A percentile compares a stretch with the other conserved stretches of the same genome.
phyloP scores from a whole-genome alignment of 2,329 filamentous ascomycete genomes.

The Exophiala alcalophila region DNA sequence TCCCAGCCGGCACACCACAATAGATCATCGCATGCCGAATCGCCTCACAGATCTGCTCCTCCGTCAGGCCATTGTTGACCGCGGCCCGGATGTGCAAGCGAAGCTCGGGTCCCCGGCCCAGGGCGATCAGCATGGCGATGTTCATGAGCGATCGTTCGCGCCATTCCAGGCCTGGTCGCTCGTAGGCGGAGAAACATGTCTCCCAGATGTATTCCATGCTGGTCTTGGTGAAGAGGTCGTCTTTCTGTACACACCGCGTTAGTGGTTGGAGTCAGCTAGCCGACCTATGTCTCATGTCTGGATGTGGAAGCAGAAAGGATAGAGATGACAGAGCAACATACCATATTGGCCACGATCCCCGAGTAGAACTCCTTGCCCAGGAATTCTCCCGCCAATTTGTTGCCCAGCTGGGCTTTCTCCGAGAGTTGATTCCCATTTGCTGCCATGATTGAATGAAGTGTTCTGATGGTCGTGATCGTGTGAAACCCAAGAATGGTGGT shows the following conservation, averaged over 20 bases:
- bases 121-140: slow-evolving; percentile 61
- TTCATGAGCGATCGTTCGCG: slow-evolving; percentile 62
- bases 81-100: slow-evolving; percentile 62
- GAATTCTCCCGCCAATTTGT: background rate
- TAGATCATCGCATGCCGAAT: slow-evolving; percentile 34
- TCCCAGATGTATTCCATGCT: slow-evolving; percentile 47
- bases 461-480: too few relatives aligned
- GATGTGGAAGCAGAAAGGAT: too few relatives aligned
- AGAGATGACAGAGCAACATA: too few relatives aligned
- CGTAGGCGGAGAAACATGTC: slow-evolving; percentile 57
- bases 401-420: background rate
- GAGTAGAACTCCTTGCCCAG: background rate
- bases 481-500: too few relatives aligned
- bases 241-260: slow-evolving; percentile 3
- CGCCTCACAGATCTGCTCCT: slow-evolving; percentile 57
- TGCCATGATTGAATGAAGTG: too few relatives aligned
- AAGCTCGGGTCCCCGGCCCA: slow-evolving; percentile 58
- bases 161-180: slow-evolving; percentile 58
- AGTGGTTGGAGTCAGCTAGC: background rate
- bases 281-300: too few relatives aligned
- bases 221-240: slow-evolving; percentile 10
- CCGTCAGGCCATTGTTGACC: slow-evolving; percentile 59
- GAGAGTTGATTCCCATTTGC: too few relatives aligned
- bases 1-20: slow-evolving; percentile 44
- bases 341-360: background rate